Evolutionary conservation across 768 basidiomycete species (phyloP), one percentile per base, ranked within the genome.

Genomic region (Solioccasus polychromus): DNA sequence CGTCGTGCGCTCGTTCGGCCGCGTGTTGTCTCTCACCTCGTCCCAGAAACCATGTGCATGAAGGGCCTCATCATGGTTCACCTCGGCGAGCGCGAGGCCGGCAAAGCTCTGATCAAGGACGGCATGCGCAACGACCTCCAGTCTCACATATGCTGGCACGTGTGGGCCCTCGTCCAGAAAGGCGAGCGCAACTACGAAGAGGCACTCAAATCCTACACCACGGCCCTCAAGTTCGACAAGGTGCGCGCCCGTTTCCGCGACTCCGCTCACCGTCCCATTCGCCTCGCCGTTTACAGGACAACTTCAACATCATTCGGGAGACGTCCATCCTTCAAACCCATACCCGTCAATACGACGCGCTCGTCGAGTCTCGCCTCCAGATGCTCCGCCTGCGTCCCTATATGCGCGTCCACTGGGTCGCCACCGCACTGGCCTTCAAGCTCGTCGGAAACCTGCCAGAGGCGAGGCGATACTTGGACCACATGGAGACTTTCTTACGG

Each of bases 91-190:
- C 82, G 82, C 50, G 90, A 86, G 23, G 81, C 92, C 52, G 92
- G 92, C 24, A 72, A 88, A 47, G 84, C 88, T 29, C 77, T 91
- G 35, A 85, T 92, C 54, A 86, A 87, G 72, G 85, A 88, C 56
- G 92, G 92, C 47, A 77, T 91, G 53, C 77, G 81, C 34, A 73
- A 83, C 37, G 90, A 94, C 68, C 69, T 90, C 44, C 84, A 79
- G 25, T 93, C 91, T 17, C 93, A 97, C 60, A 97, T 99, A 61
- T 87, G 85, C 62, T 98, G 96, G 94, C 96, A 99, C 68, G 95
- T 98, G 53, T 88, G 92, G 63, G 96, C 92, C 22, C 85, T 99
- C 58, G 82, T 96, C 18, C 88, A 93, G 64, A 92, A 95, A 66
- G 86, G 85, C 8, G 89, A 96, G 64, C 93, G 88, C 68, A 92